A percentile compares a stretch with the other conserved stretches of the same genome.
phyloP scores from a whole-genome alignment of 345 rosid genomes.

The Eutrema yunnanense region DNA sequence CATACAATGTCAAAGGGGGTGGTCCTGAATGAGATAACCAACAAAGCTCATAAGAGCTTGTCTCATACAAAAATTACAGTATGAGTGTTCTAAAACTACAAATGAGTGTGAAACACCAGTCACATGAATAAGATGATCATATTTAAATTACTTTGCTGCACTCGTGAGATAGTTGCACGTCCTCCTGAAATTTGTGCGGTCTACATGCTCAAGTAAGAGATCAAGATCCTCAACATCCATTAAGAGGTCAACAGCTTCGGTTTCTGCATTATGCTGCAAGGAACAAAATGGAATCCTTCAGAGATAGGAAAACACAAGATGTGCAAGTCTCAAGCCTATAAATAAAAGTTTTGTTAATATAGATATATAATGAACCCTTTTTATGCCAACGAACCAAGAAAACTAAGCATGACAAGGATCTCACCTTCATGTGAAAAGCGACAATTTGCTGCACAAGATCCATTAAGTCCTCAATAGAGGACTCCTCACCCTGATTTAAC shows the following conservation, averaged over 20 bases:
- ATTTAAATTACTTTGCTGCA: slow-evolving; percentile 59
- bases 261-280: slow-evolving; percentile 92
- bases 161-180: slow-evolving; percentile 90
- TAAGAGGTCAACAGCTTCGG: slow-evolving; percentile 94
- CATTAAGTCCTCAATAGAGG: slow-evolving; percentile 60
- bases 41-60: not conserved
- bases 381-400: not conserved
- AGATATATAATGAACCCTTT: slow-evolving; percentile 4
- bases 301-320: not conserved
- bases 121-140: not conserved
- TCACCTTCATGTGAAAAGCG: slow-evolving; percentile 94
- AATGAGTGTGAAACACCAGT: not conserved
- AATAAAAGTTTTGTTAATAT: not conserved
- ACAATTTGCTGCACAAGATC: slow-evolving; percentile 81
- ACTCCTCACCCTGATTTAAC: slow-evolving; percentile 55
- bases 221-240: slow-evolving; percentile 99
- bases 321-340: slow-evolving; percentile 1
- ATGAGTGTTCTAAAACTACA: not conserved
- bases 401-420: not conserved
- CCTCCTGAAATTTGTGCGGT: slow-evolving; percentile 74
- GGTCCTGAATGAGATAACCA: not conserved
- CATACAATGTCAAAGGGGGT: not conserved
- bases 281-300: slow-evolving; percentile 17
- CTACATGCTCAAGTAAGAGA: slow-evolving; percentile 72
- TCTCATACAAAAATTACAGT: not conserved